phyloP scores from a whole-genome alignment of 805 yeast species.

The Sugiyamaella chiloensis region DNA sequence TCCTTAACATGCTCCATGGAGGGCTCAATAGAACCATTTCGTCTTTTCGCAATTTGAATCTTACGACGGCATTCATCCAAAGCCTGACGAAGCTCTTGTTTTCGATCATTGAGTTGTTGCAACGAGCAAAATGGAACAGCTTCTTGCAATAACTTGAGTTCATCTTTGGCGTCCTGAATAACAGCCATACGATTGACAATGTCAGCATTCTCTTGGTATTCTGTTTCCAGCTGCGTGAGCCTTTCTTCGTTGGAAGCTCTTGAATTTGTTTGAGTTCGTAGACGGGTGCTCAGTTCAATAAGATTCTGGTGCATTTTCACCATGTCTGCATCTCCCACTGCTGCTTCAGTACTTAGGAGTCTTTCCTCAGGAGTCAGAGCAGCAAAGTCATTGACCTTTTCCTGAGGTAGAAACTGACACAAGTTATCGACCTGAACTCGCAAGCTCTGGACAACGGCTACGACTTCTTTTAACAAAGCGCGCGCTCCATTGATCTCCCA shows the following conservation, averaged over 20 bases:
- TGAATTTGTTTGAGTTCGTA: slow-evolving; percentile 39
- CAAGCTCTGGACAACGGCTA: slow-evolving; percentile 42
- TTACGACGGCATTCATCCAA: slow-evolving; percentile 3
- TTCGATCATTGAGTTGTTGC: slow-evolving; percentile 3
- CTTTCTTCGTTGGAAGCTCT: slow-evolving; percentile 41
- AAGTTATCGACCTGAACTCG: slow-evolving; percentile 87
- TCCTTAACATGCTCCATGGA: neutral
- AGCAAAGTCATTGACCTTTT: slow-evolving; percentile 90
- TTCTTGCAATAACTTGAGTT: slow-evolving; percentile 15
- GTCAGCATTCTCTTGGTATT: slow-evolving; percentile 30
- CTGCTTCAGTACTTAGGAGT: slow-evolving; percentile 73
- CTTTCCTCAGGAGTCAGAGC: slow-evolving; percentile 71
- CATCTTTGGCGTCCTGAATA: slow-evolving; percentile 5
- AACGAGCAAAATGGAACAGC: slow-evolving; percentile 1
- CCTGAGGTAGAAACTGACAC: slow-evolving; percentile 95
- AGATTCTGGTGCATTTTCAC: slow-evolving; percentile 55
- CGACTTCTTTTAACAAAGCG: slow-evolving; percentile 39
- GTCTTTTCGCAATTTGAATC: neutral
- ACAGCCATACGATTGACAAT: slow-evolving; percentile 25
- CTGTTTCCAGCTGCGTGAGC: slow-evolving; percentile 14
- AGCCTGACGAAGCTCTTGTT: neutral
- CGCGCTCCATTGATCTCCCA: slow-evolving; percentile 32
- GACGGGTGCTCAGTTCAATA: slow-evolving; percentile 46
- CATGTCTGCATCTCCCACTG: slow-evolving; percentile 63
- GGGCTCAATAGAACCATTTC: slow-evolving; percentile 4